phyloP scores from a whole-genome alignment of 495 filamentous ascomycete species.

The Penicillium waksmanii region DNA sequence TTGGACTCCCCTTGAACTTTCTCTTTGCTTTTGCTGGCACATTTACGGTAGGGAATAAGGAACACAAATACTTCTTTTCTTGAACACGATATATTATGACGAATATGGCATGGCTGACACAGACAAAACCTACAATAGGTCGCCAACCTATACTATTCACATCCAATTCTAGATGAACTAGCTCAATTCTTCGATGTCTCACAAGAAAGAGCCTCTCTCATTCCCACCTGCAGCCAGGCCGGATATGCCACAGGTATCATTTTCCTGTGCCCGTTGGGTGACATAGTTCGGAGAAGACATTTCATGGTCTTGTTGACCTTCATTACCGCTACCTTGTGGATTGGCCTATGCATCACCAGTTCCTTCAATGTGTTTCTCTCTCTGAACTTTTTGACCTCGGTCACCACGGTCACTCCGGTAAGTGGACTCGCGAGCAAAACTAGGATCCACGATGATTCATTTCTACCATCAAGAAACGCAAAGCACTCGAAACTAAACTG shows the following conservation, averaged over 20 bases:
- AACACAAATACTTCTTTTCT: no score
- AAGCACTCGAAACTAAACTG: not conserved
- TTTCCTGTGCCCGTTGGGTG: conserved; percentile 78
- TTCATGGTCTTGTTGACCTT: conserved; percentile 70
- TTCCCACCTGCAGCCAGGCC: conserved; percentile 80
- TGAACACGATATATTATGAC: no score
- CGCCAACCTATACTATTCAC: conserved; percentile 74
- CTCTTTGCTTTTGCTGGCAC: conserved; percentile 59
- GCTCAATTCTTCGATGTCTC: conserved; percentile 63
- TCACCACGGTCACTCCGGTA: conserved; percentile 80
- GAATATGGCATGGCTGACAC: no score
- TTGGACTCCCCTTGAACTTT: conserved; percentile 63
- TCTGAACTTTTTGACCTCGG: conserved; percentile 68
- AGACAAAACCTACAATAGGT: conserved; percentile 29
- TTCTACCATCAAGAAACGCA: not conserved
- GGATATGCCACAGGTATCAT: conserved; percentile 78
- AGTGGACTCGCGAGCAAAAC: not conserved
- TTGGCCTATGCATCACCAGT: conserved; percentile 71
- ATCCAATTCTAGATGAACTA: conserved; percentile 68
- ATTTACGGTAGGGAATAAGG: conserved; percentile 21
- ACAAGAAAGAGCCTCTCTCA: conserved; percentile 58
- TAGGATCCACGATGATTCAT: not conserved
- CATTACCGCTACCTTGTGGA: conserved; percentile 67
- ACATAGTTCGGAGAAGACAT: conserved; percentile 69
- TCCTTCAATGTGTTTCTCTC: conserved; percentile 66